Conservation (phyloP, 2,329 filamentous ascomycete species). For the Penicillium sp. region DNA sequence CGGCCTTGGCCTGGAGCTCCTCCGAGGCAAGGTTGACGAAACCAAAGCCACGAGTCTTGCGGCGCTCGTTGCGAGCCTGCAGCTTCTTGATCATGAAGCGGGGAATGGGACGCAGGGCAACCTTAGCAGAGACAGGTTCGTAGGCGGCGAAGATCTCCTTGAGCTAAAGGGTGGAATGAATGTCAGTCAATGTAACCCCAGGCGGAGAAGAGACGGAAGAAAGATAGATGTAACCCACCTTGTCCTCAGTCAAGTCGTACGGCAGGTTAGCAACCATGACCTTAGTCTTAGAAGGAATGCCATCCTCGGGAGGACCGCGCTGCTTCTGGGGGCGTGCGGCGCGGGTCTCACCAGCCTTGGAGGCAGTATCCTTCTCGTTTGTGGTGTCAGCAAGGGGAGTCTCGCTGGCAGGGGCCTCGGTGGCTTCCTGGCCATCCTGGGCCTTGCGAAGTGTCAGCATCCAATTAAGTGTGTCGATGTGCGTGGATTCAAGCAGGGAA, state of each 20-base stretch:
- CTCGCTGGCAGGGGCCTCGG: conserved; percentile 45
- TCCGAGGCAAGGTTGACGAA: conserved; percentile 96
- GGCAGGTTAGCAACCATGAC: conserved; percentile 99
- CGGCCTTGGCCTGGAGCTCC: conserved; percentile 96
- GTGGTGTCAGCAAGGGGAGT: conserved; percentile 62
- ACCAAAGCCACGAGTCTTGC: conserved; percentile 98
- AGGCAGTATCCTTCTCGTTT: conserved; percentile 37
- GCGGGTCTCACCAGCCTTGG: conserved; percentile 45
- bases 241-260: conserved; percentile 96
- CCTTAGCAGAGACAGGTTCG: conserved; percentile 92
- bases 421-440: conserved; percentile 29
- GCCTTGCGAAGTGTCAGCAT: conserved; percentile 13
- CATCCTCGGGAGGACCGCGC: conserved; percentile 95
- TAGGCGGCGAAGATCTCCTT: conserved; percentile 96
- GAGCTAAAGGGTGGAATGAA: conserved; percentile 59
- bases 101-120: conserved; percentile 95
- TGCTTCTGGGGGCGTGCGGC: conserved; percentile 65
- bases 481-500: background rate
- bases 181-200: conserved; percentile 27
- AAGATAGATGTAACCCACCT: conserved; percentile 58
- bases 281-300: conserved; percentile 98
- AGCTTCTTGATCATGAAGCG: conserved; percentile 99
- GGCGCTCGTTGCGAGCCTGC: conserved; percentile 92
- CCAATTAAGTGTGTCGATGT: background rate
- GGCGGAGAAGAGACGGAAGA: background rate